Evolutionary conservation across 2,329 filamentous ascomycete species (phyloP).

Genomic region (Phaeomoniella chlamydospora): DNA sequence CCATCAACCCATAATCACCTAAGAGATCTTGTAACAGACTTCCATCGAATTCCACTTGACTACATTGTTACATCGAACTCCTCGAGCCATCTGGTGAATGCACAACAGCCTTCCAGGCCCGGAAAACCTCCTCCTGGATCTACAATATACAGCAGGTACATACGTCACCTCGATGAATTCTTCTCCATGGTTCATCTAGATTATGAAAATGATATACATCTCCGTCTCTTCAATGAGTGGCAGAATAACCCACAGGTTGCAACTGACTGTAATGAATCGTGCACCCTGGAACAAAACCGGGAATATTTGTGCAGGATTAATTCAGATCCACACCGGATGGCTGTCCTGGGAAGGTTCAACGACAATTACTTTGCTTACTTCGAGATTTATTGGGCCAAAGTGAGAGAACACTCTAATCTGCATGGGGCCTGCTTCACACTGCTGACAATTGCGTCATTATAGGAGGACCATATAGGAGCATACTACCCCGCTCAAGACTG

Average conservation of each 20-base stretch:
- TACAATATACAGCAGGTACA: slow-evolving; percentile 63
- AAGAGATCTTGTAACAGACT: slow-evolving; percentile 15
- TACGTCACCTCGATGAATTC: slow-evolving; percentile 59
- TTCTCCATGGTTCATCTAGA: slow-evolving; percentile 68
- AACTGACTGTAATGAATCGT: slow-evolving; percentile 66
- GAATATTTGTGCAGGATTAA: slow-evolving; percentile 56
- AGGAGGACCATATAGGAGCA: slow-evolving; percentile 47
- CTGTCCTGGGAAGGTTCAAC: slow-evolving; percentile 57
- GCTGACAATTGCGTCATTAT: too few relatives aligned
- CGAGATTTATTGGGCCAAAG: slow-evolving; percentile 66
- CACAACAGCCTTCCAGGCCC: slow-evolving; percentile 56
- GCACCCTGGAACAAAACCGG: slow-evolving; percentile 58
- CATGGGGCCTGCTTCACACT: too few relatives aligned
- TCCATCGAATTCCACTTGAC: slow-evolving; percentile 14
- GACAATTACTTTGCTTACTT: slow-evolving; percentile 62
- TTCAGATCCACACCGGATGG: slow-evolving; percentile 56
- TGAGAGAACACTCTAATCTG: too few relatives aligned
- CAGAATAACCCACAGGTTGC: slow-evolving; percentile 73
- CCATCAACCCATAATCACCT: too few relatives aligned
- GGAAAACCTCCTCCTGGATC: slow-evolving; percentile 57
- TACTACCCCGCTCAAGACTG: slow-evolving; percentile 41
- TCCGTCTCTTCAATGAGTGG: slow-evolving; percentile 62
- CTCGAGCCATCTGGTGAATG: slow-evolving; percentile 37
- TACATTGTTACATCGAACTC: slow-evolving; percentile 31
- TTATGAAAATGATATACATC: slow-evolving; percentile 47